phyloP scores from a whole-genome alignment of 2,329 filamentous ascomycete genomes.

The Pseudogymnoascus sp. region DNA sequence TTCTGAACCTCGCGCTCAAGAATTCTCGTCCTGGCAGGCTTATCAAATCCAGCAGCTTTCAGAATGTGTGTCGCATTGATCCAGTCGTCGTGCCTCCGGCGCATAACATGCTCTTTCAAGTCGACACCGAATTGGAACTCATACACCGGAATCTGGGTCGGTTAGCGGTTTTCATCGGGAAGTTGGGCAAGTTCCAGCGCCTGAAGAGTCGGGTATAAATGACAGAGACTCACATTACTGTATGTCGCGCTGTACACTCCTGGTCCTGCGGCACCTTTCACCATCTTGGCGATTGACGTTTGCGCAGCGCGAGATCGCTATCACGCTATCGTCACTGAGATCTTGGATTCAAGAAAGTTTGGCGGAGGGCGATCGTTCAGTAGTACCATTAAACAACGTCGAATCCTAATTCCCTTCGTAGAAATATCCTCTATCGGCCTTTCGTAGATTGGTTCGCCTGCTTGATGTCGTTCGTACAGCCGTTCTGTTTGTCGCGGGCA shows the following conservation, averaged over 20 bases:
- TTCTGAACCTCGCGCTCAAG: conserved; percentile 96
- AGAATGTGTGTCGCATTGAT: conserved; percentile 99
- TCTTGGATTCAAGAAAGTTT: not conserved
- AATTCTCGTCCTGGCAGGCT: conserved; percentile 89
- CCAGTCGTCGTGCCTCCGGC: conserved; percentile 87
- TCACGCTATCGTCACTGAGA: not conserved
- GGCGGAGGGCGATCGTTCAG: not conserved
- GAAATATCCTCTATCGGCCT: conserved; percentile 1
- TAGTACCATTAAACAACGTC: not conserved
- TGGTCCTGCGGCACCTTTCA: conserved; percentile 24
- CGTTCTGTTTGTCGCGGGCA: conserved; percentile 5
- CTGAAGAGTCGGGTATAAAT: conserved; percentile 2
- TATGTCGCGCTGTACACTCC: conserved; percentile 61
- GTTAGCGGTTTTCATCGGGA: conserved; percentile 15
- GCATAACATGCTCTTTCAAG: conserved; percentile 84
- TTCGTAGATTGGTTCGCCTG: not conserved
- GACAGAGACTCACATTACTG: conserved; percentile 49
- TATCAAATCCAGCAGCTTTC: conserved; percentile 95
- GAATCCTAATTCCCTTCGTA: not conserved
- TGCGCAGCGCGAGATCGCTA: not conserved
- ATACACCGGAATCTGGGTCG: conserved; percentile 76
- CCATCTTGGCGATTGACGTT: conserved; percentile 23
- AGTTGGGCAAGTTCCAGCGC: conserved; percentile 12
- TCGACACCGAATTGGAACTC: conserved; percentile 82
- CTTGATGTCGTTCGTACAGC: not conserved